These are phyloP conservation scores for Lepidium aucheri DNA, from an alignment of 345 rosid genomes.

Conservation along the genomic window DNA sequence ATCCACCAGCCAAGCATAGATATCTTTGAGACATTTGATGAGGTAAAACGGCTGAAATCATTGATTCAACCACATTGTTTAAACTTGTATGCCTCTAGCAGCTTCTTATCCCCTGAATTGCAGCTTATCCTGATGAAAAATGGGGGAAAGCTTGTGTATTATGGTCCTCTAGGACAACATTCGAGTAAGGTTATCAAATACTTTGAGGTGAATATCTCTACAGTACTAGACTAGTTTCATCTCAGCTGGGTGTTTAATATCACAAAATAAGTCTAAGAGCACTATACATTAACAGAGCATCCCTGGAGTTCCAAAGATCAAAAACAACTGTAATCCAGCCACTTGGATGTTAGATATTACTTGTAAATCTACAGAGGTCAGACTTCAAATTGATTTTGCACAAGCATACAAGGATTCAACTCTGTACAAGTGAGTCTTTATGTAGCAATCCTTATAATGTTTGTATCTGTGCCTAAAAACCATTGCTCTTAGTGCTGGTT, in stretches of 20 bases:
- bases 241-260: neutral
- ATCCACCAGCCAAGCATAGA: slow-evolving; percentile 51
- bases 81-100: neutral
- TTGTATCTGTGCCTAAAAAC: neutral
- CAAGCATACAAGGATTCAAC: slow-evolving; percentile 35
- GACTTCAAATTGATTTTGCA: slow-evolving; percentile 36
- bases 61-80: neutral
- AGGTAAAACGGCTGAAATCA: slow-evolving; percentile 20
- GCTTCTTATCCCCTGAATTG: neutral
- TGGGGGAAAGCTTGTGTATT: slow-evolving; percentile 34
- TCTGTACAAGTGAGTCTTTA: slow-evolving; percentile 27
- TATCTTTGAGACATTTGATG: slow-evolving; percentile 43
- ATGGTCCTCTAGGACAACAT: slow-evolving; percentile 33
- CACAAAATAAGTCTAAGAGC: neutral
- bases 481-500: neutral
- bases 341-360: slow-evolving; percentile 67
- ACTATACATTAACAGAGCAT: slow-evolving; percentile 21
- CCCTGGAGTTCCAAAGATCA: slow-evolving; percentile 42
- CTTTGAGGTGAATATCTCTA: slow-evolving; percentile 29
- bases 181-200: slow-evolving; percentile 34
- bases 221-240: neutral
- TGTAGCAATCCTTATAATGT: neutral
- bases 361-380: slow-evolving; percentile 32
- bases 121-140: slow-evolving; percentile 38
- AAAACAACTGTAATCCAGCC: slow-evolving; percentile 48